Base-by-base conservation (phyloP, 2,329 filamentous ascomycete species). In the Pyrenophora seminiperda region DNA sequence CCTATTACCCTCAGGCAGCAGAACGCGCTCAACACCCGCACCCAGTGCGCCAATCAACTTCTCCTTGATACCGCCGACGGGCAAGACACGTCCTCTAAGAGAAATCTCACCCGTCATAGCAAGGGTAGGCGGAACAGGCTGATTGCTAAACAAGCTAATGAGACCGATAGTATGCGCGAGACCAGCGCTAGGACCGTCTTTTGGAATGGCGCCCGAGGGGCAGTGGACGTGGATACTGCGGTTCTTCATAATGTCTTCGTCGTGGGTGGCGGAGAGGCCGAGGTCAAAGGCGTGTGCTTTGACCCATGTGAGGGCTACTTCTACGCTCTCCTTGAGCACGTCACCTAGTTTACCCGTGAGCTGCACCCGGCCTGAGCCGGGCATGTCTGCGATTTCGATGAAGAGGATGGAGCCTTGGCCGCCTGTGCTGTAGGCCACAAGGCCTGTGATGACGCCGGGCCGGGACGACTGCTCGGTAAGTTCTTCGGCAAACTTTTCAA, bases 341-440 rank as follows among this genome's bases (percentile, higher is more conserved):
- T 97, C 92, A 57, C 94, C 94, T 5, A 99, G 85, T 73, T 96
- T 97, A 54, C 94, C 94, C 1, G 94, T 99, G 19, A 99, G 85
- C 75, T 97, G 94, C 29, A 99, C 91, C 44, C 88, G 87, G 27
- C 94, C 94, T 48, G 84, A 87, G 34, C 94, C 94, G 0, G 94
- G 94, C 91, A 97, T 97, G 69, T 96, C 92, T 9, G 93, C 91
- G 36, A 97, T 91, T 75, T 99, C 94, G 64, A 99, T 99, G 79
- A 99, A 99, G 47, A 99, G 82, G 66, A 99, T 99, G 68, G 89
- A 92, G 56, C 94, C 94, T 72, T 97, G 93, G 39, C 91, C 91
- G 41, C 94, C 93, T 3, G 88, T 89, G 67, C 88, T 91, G 77
- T 97, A 99, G 7, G 94, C 94, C 13, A 99, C 94, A 24, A 99